Evolutionary conservation across 1,139 yeast species (phyloP), one percentile per base, ranked within the genome.

Genomic region (Debaryomyces psychrophilus): DNA sequence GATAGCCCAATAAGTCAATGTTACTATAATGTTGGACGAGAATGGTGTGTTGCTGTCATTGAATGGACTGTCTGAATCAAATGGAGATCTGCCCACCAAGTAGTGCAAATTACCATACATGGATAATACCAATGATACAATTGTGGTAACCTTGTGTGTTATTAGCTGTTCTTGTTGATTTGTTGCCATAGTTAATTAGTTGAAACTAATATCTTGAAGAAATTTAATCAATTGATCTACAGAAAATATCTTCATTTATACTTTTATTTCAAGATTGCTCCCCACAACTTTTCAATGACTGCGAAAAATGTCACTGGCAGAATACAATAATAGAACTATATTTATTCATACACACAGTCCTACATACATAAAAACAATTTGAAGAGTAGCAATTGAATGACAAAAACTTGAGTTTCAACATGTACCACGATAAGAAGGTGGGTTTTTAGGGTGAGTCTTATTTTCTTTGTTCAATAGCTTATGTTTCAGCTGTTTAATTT

Each of bases 1-100:
- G 28, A 82, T 51, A 1, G 68, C 68, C 92, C 92, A 87, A 65
- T 73, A 87, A 18, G 76, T 66, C 40, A 81, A 64, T 3, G 81
- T 64, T 25, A 84, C 73, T 26, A 82, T 48, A 28, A 77, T 65
- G 54, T 81, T 80, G 20, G 82, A 81, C 3, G 90, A 80, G 69
- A 87, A 87, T 12, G 95, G 93, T 2, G 93, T 87, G 14, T 75
- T 59, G 26, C 54, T 67, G 8, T 74, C 75, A 51, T 67, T 69
- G 60, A 73, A 74, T 5, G 77, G 77, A 41, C 70, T 68, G 58
- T 79, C 76, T 39, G 74, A 69, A 52, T 68, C 64, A 47, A 68
- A 62, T 57, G 73, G 68, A 22, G 75, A 60, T 55, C 80, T 67
- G 34, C 84, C 84, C 14, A 81, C 72, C 43, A 81, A 69, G 61